Conservation (phyloP, 2,329 filamentous ascomycete genomes). For the Zarea fungicola region DNA sequence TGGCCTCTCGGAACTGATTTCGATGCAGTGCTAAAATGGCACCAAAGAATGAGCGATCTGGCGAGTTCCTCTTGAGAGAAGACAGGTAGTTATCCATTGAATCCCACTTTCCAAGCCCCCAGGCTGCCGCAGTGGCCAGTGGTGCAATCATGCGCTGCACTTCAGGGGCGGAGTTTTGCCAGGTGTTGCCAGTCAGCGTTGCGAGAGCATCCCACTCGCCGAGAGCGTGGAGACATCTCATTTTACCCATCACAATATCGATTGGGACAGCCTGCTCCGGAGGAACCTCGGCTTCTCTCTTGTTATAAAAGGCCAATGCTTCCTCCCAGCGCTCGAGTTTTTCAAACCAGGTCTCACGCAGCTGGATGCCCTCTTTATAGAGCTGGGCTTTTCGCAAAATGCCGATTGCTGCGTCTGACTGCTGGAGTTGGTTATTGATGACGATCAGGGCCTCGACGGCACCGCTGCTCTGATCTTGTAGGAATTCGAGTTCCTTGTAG, state of each 20-base stretch:
- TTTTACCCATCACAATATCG: slow-evolving; percentile 98
- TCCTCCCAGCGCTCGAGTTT: slow-evolving; percentile 98
- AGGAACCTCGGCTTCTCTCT: slow-evolving; percentile 68
- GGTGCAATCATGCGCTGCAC: slow-evolving; percentile 88
- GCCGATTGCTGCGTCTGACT: slow-evolving; percentile 96
- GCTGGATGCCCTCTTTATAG: slow-evolving; percentile 86
- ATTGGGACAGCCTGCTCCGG: slow-evolving; percentile 60
- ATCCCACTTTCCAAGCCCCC: slow-evolving; percentile 95
- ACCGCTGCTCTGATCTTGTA: slow-evolving; percentile 92
- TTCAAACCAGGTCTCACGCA: slow-evolving; percentile 98
- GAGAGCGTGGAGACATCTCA: slow-evolving; percentile 94
- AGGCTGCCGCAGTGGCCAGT: slow-evolving; percentile 89
- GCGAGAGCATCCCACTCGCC: slow-evolving; percentile 97
- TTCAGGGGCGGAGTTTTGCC: slow-evolving; percentile 82
- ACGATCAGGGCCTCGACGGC: slow-evolving; percentile 96
- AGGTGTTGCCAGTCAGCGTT: slow-evolving; percentile 83
- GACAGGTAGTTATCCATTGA: slow-evolving; percentile 96
- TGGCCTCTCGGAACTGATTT: slow-evolving; percentile 89
- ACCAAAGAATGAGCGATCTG: slow-evolving; percentile 95
- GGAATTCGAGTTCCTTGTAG: slow-evolving; percentile 97
- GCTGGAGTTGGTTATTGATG: slow-evolving; percentile 98
- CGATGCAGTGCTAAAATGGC: slow-evolving; percentile 92
- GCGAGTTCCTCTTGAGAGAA: slow-evolving; percentile 90
- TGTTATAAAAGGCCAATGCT: slow-evolving; percentile 84
- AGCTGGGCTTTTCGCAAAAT: slow-evolving; percentile 94